Conservation (phyloP, 1,284 basidiomycete genomes). For the Sanghuangporus sanghuang region DNA sequence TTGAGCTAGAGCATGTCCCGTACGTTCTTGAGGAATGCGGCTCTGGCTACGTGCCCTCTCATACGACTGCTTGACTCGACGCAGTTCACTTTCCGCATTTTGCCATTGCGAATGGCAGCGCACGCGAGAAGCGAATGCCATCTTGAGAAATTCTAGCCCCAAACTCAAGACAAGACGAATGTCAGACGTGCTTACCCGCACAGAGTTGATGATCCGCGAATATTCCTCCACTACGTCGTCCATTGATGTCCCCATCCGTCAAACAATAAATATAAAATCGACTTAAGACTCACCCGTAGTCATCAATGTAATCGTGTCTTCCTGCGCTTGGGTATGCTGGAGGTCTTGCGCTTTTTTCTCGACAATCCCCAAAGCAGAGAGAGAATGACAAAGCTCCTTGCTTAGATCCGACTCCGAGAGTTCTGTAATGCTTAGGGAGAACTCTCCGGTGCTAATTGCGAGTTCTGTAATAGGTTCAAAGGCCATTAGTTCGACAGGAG, state of each 20-base stretch:
- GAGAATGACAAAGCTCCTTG: conserved; percentile 60
- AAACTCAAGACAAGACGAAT: background rate
- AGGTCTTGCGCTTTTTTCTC: conserved; percentile 66
- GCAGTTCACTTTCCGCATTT: conserved; percentile 69
- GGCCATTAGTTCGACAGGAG: background rate
- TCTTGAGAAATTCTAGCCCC: conserved; percentile 33
- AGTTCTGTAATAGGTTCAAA: conserved; percentile 46
- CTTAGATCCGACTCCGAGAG: conserved; percentile 75
- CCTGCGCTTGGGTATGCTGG: conserved; percentile 68
- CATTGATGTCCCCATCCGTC: background rate
- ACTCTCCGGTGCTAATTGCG: conserved; percentile 62
- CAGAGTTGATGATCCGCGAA: conserved; percentile 84
- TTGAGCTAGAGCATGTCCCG: conserved; percentile 65
- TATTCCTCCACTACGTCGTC: conserved; percentile 76
- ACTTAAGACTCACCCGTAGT: conserved; percentile 52
- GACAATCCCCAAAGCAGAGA: conserved; percentile 69
- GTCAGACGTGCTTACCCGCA: conserved; percentile 55
- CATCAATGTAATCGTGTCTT: conserved; percentile 75
- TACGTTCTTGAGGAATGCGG: conserved; percentile 57
- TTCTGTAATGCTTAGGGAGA: conserved; percentile 60
- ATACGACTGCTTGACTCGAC: conserved; percentile 67
- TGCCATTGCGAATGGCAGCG: conserved; percentile 82
- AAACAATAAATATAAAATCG: background rate
- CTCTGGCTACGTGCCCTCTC: conserved; percentile 79
- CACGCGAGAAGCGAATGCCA: conserved; percentile 83